Evolutionary conservation across 495 filamentous ascomycete species (phyloP).

Genomic region (Diplogelasinospora grovesii): DNA sequence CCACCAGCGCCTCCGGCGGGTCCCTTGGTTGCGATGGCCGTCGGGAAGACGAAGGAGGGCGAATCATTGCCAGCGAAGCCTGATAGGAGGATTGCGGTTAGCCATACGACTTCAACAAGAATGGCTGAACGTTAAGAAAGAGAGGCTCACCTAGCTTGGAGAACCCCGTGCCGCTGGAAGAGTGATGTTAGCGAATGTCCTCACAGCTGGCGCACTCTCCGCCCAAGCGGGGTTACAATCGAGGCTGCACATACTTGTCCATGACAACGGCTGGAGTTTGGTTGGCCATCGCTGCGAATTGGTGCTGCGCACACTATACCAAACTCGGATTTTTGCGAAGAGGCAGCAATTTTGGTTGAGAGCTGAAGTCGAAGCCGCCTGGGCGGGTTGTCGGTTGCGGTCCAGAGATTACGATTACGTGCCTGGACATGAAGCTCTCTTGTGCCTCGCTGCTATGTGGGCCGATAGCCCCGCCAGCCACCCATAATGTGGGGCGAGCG

Average conservation of each 20-base stretch:
- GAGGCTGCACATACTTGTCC: conserved; percentile 81
- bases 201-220: conserved; percentile 2
- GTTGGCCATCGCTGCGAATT: conserved; percentile 64
- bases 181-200: conserved; percentile 18
- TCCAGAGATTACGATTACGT: conserved; percentile 32
- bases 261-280: conserved; percentile 99
- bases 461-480: conserved; percentile 9
- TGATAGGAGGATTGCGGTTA: conserved; percentile 30
- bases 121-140: background rate
- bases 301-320: conserved; percentile 19
- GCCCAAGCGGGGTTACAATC: conserved; percentile 13
- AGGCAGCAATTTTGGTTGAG: conserved; percentile 3
- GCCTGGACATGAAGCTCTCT: conserved; percentile 19
- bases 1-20: conserved; percentile 59
- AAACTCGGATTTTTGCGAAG: conserved; percentile 16
- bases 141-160: conserved; percentile 80
- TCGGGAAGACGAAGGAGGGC: conserved; percentile 97
- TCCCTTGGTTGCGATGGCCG: conserved; percentile 93
- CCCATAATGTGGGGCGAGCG: conserved; percentile 11
- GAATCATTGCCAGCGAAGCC: conserved; percentile 99
- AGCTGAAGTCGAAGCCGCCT: conserved; percentile 9
- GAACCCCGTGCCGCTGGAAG: conserved; percentile 87
- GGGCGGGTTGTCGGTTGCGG: conserved; percentile 12
- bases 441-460: conserved; percentile 2
- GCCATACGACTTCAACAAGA: background rate